These are phyloP conservation scores for Massariosphaeria phaeospora DNA, from an alignment of 495 filamentous ascomycete genomes.

Conservation along the genomic window DNA sequence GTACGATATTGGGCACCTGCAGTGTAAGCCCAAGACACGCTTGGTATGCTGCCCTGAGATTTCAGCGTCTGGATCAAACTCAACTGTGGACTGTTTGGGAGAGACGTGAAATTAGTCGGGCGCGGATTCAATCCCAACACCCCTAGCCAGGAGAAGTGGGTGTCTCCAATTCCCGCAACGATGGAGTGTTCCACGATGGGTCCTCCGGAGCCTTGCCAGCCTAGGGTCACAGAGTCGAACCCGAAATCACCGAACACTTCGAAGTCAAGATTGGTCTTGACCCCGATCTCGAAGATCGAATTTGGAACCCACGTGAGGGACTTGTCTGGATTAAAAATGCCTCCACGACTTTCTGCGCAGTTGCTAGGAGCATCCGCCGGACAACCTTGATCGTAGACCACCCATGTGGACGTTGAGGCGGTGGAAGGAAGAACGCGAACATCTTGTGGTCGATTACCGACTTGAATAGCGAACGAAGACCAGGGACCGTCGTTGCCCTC, in stretches of 20 bases:
- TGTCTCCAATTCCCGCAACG: constrained; percentile 53
- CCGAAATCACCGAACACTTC: constrained; percentile 55
- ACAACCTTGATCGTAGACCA: constrained; percentile 50
- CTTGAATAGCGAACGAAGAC: constrained; percentile 49
- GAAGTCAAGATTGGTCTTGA: constrained; percentile 49
- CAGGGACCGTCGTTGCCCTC: constrained; percentile 33
- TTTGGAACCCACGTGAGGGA: constrained; percentile 56
- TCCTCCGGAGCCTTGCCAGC: constrained; percentile 37
- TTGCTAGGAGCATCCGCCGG: constrained; percentile 33
- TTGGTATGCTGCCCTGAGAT: constrained; percentile 46
- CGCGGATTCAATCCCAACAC: constrained; percentile 51
- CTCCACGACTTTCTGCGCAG: constrained; percentile 46
- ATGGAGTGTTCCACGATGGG: constrained; percentile 43
- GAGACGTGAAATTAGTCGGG: constrained; percentile 40
- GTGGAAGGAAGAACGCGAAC: constrained; percentile 56
- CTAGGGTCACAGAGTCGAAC: constrained; percentile 47
- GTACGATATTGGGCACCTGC: constrained; percentile 49
- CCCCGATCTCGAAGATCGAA: constrained; percentile 51
- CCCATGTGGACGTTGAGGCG: constrained; percentile 54
- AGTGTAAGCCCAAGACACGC: constrained; percentile 52
- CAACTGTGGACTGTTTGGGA: constrained; percentile 29
- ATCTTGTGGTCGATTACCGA: constrained; percentile 54
- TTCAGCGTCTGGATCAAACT: constrained; percentile 48
- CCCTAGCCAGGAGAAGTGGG: constrained; percentile 52
- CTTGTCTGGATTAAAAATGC: constrained; percentile 46